Base-by-base conservation (phyloP, 2,329 filamentous ascomycete genomes). In the Pestalotiopsis fici region DNA sequence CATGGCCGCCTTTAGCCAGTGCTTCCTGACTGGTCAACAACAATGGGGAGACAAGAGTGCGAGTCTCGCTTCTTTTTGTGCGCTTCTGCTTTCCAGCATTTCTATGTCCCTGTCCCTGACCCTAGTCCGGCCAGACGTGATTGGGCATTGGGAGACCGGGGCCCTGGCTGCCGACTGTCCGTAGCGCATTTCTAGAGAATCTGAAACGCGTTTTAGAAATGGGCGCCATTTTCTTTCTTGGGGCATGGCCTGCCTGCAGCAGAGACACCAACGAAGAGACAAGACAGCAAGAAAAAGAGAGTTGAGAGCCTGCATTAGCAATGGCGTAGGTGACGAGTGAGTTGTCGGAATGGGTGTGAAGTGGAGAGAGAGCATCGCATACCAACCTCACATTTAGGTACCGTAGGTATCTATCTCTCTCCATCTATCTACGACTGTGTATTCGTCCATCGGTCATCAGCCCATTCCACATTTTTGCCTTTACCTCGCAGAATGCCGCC, bases 171-270 rank as follows among this genome's bases (percentile, higher is more conserved):
- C 57, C 57, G 57, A 60, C 57, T 60, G 57, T 60, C 57, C 27
- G 27, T 60, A 60, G 57, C 28, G 57, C 57, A 60, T 60, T 31
- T 60, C 57, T 60, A 4, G 57, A 35, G 18, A 60, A 60, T 60
- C 57, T 60, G 57, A 60, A 60, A 60, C 57, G 57, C 25, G 57
- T 60, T 60, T 60, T 60, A 60, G 57, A 60, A 60, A 60, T 60
- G 57, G 57, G 57, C 57, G 57, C 57, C 57, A 39, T 60, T 60
- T 60, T 60, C 57, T 60, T 35, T 60, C 57, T 60, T 60, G 27
- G 57, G 57, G 31, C 57, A 15, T 35, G 21, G 39, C 21, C 28
- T 31, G 57, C 57, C n/a, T 60, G 57, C 55, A 57, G 55, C 55
- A 57, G 55, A 57, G 18, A 31, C 21, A 57, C 47, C 47, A 54